Percentiles rank a stretch among this genome's conserved stretches.
Conservation (phyloP, 2,329 filamentous ascomycete species). For the Orbilia blumenaviensis region DNA sequence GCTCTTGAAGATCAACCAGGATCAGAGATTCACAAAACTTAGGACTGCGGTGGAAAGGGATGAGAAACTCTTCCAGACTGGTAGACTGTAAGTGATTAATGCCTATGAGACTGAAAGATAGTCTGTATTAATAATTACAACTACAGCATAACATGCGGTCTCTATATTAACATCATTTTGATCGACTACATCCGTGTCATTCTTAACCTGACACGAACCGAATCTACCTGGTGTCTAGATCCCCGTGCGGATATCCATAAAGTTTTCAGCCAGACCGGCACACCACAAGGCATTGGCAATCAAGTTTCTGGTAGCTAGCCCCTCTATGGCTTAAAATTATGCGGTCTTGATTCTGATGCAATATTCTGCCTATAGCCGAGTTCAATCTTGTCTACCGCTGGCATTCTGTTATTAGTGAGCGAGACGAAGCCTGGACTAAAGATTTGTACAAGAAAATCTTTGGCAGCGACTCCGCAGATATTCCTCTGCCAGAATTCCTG, state of each 20-base stretch:
- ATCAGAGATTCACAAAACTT: slow-evolving; percentile 59
- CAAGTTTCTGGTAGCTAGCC: slow-evolving; percentile 57
- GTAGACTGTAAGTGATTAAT: slow-evolving; percentile 60
- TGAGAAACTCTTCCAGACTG: slow-evolving; percentile 66
- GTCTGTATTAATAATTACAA: not conserved
- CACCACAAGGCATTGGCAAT: slow-evolving; percentile 59
- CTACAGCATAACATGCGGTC: slow-evolving; percentile 63
- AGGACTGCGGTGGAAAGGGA: slow-evolving; percentile 59
- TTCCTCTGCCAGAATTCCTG: slow-evolving; percentile 71
- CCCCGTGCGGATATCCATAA: slow-evolving; percentile 58
- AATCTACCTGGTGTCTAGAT: slow-evolving; percentile 59
- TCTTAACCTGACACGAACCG: slow-evolving; percentile 61
- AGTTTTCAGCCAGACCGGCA: slow-evolving; percentile 53
- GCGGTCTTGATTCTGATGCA: not conserved
- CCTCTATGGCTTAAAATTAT: not conserved
- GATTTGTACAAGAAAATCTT: slow-evolving; percentile 56
- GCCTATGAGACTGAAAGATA: not conserved
- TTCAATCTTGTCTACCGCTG: slow-evolving; percentile 61
- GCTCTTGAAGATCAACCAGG: slow-evolving; percentile 63
- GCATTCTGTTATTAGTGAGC: slow-evolving; percentile 59
- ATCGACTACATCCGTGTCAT: slow-evolving; percentile 68
- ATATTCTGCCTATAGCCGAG: slow-evolving; percentile 55
- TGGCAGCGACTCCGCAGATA: slow-evolving; percentile 21
- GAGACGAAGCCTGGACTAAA: slow-evolving; percentile 59
- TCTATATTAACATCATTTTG: slow-evolving; percentile 67